Evolutionary conservation across 305 asterid species (phyloP).

Genomic region (Ajuga reptans): DNA sequence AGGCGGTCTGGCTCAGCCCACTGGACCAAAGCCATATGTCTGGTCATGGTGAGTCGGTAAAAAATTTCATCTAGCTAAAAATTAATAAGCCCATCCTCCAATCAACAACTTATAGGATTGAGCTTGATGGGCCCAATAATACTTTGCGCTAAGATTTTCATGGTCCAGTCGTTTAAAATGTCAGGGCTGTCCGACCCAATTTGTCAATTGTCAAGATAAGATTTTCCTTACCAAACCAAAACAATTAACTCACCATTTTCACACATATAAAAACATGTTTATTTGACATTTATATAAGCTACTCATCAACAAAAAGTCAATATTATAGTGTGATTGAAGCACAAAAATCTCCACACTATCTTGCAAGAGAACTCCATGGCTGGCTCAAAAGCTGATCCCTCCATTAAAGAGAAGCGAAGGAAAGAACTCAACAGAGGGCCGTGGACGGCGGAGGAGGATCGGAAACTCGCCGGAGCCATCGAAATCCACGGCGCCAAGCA

Average conservation of each 20-base stretch:
- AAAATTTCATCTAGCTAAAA: no score
- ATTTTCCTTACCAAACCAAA: neutral
- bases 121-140: no score
- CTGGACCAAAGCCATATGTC: no score
- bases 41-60: no score
- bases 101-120: no score
- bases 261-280: neutral
- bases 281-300: neutral
- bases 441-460: conserved; percentile 57
- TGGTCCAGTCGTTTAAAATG: no score
- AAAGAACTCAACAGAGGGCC: conserved; percentile 42
- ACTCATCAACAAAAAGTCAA: neutral
- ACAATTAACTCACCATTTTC: neutral
- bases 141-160: no score
- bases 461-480: conserved; percentile 36
- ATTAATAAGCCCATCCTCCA: no score
- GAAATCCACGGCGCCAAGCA: conserved; percentile 34
- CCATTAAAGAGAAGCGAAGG: conserved; percentile 15
- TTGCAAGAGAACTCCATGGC: conserved; percentile 17
- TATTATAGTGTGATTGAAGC: neutral
- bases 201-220: no score
- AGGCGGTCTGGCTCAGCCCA: no score
- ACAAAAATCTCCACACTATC: neutral
- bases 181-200: no score
- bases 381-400: neutral